Conservation (phyloP, 257 asterid species). For the Solanum appendiculatum region DNA sequence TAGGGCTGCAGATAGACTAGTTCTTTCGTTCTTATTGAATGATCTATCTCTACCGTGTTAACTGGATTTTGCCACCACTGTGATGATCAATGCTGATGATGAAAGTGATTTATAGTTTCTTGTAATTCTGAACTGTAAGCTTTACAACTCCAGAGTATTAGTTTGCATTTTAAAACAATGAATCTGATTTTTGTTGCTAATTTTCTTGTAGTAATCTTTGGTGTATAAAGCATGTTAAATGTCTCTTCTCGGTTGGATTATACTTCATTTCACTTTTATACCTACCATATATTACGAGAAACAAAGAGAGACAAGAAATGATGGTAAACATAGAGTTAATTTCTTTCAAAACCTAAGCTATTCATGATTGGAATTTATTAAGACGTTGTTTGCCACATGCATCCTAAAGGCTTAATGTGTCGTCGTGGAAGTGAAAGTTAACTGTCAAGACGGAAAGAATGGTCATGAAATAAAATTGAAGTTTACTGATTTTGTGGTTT, state of each 20-base stretch:
- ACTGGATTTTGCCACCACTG: background rate
- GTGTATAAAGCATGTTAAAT: background rate
- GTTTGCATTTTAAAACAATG: background rate
- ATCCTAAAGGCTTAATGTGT: background rate
- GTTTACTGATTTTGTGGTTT: background rate
- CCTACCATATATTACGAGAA: background rate
- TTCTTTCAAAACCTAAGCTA: background rate
- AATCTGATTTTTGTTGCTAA: background rate
- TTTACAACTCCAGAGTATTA: background rate
- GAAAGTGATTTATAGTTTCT: background rate
- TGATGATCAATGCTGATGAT: background rate
- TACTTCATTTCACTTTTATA: background rate
- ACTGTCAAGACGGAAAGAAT: background rate
- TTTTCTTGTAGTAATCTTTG: background rate
- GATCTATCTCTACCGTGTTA: background rate
- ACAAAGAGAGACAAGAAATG: background rate
- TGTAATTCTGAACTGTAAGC: background rate
- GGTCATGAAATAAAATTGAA: background rate
- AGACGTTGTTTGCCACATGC: background rate
- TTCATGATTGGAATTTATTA: background rate
- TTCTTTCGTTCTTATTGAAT: background rate
- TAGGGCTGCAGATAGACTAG: constrained; percentile 4
- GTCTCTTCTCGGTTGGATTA: background rate
- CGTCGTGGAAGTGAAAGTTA: background rate
- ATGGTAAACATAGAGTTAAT: background rate